These are phyloP conservation scores for Podaxis sp. DNA, from an alignment of 768 basidiomycete genomes.

Conservation along the genomic window DNA sequence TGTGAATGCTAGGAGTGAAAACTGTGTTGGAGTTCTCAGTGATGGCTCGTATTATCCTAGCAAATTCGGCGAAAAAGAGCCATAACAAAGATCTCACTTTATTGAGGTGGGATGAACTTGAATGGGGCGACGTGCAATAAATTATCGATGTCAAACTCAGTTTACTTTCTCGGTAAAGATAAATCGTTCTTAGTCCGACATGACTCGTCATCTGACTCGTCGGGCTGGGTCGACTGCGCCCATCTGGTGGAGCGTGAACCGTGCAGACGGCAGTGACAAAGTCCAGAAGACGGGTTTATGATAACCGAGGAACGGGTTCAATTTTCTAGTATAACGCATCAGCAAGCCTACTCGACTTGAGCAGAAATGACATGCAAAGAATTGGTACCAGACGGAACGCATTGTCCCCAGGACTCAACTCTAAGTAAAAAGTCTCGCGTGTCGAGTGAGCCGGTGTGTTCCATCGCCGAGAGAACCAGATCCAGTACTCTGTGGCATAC, in stretches of 20 bases:
- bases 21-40: too few species aligned
- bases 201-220: background rate
- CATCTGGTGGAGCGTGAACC: background rate
- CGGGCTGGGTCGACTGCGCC: background rate
- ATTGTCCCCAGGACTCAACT: slow-evolving; percentile 17
- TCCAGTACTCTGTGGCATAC: background rate
- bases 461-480: background rate
- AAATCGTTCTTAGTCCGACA: background rate
- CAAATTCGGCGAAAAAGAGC: too few species aligned
- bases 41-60: too few species aligned
- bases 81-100: too few species aligned
- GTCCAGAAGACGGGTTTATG: background rate
- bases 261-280: background rate
- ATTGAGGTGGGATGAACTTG: too few species aligned
- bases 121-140: background rate
- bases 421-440: slow-evolving; percentile 15
- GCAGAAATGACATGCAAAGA: background rate
- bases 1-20: too few species aligned
- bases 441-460: slow-evolving; percentile 13
- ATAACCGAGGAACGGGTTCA: background rate
- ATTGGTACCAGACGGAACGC: slow-evolving; percentile 13
- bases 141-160: background rate
- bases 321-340: background rate
- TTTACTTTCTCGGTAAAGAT: background rate
- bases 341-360: background rate